These are phyloP conservation scores for Lyophyllum decastes DNA, from an alignment of 768 basidiomycete species.

Conservation along the genomic window DNA sequence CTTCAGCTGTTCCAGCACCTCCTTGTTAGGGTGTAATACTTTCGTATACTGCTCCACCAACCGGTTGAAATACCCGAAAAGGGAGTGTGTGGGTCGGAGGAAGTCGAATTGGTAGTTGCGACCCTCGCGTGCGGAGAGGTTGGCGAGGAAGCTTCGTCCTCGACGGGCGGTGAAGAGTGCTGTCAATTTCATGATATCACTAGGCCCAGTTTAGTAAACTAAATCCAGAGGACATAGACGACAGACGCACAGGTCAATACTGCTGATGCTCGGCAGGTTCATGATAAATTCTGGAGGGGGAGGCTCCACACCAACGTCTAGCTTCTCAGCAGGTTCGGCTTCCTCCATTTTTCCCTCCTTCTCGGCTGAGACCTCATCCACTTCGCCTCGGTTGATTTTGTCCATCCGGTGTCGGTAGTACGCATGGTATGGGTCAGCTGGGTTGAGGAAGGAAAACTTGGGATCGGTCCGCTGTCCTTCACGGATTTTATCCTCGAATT, in stretches of 20 bases:
- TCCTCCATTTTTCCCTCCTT: conserved; percentile 45
- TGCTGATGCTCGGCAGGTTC: conserved; percentile 83
- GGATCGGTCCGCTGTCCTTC: conserved; percentile 96
- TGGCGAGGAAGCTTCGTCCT: conserved; percentile 82
- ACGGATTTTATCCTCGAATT: conserved; percentile 96
- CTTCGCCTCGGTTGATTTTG: conserved; percentile 74
- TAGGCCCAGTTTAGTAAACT: conserved; percentile 30
- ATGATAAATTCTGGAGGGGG: conserved; percentile 81
- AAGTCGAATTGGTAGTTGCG: conserved; percentile 99
- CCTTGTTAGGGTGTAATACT: conserved; percentile 82
- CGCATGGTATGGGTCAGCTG: conserved; percentile 96
- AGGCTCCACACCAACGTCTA: conserved; percentile 75
- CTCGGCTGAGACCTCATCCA: conserved; percentile 55
- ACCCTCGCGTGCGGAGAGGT: conserved; percentile 85
- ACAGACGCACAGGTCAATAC: conserved; percentile 84
- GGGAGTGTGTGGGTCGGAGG: conserved; percentile 90
- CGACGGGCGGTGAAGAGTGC: conserved; percentile 94
- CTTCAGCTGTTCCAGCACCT: conserved; percentile 69
- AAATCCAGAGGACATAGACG: background rate
- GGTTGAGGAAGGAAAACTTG: conserved; percentile 98
- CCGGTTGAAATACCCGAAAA: conserved; percentile 96
- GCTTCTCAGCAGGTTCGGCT: conserved; percentile 40
- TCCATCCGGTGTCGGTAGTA: conserved; percentile 96
- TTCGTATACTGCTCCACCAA: conserved; percentile 96
- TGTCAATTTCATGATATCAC: conserved; percentile 94